Evolutionary conservation across 805 yeast genomes (phyloP), one percentile per base, ranked within the genome.

Genomic region (Cyberlindnera xylosilytica): DNA sequence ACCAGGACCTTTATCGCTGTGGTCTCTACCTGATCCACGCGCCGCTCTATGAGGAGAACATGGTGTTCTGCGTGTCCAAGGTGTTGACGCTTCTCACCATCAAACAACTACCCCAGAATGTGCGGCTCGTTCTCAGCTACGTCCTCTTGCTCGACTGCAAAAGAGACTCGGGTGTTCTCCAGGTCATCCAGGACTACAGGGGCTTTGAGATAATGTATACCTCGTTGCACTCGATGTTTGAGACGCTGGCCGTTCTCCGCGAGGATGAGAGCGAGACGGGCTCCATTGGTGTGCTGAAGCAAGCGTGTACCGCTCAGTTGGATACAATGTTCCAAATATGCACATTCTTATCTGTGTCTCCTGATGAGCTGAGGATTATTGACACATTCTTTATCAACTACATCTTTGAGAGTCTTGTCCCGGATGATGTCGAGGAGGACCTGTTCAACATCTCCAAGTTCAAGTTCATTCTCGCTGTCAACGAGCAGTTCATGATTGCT

Each of bases 401-500:
- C 48, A 53, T 81, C 39, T 72, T 80, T 51, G 57, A 65, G 15
- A 63, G 73, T 1, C 57, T 83, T 17, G 59, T 70, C n/a, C 62
- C 69, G 0, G 71, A 72, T 8, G 61, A 69, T 2, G 66, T 70
- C 17, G 73, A 73, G 9, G 77, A 73, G 34, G 82, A 83, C 56
- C 73, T 79, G 36, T 72, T 70, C 48, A 83, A 80, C 56, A 79
- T 78, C 47, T 76, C 86, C 30, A 80, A 83, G 47, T 81, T 89
- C 66, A 81, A 80, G 54, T 65, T 87, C 13, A 61, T 90, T 11
- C 66, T 90, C 30, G 81, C 88, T 1, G 66, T 90, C 20, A 90
- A 90, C 62, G 97, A 90, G 59, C 97, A 90, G 62, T 90, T 79
- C 62, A 78, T 90, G 82, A 83, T 87, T 30, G 65, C 77, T 47